Percentiles rank a stretch among this genome's conserved stretches.
Conservation (phyloP, 1,139 yeast species). For the Meyerozyma smithsonii region DNA sequence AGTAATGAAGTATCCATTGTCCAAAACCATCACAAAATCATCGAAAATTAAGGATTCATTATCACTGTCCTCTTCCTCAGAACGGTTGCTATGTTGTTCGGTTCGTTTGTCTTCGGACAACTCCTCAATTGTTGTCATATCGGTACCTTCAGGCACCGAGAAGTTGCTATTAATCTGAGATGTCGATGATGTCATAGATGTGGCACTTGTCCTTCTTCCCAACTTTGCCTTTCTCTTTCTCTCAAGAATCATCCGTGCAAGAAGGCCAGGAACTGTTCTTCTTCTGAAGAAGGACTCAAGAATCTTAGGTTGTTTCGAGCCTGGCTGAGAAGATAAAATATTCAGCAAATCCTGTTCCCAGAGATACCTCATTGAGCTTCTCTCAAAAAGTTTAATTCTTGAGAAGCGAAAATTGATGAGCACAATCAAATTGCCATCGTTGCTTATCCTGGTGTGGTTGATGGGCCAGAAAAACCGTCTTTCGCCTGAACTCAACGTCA, state of each 20-base stretch:
- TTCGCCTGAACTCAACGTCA: conserved; percentile 23
- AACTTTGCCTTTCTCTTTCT: conserved; percentile 13
- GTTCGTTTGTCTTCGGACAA: background rate
- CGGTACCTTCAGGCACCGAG: conserved; percentile 12
- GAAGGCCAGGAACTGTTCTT: conserved; percentile 46
- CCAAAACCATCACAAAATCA: conserved; percentile 32
- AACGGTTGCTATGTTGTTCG: background rate
- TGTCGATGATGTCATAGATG: conserved; percentile 4
- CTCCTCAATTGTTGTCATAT: background rate
- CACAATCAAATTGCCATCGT: conserved; percentile 56
- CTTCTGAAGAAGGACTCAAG: conserved; percentile 58
- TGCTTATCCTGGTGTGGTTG: conserved; percentile 53
- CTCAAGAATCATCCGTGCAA: conserved; percentile 40
- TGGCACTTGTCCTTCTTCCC: conserved; percentile 7
- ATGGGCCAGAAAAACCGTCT: conserved; percentile 63
- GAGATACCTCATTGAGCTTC: conserved; percentile 45
- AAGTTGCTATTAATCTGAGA: conserved; percentile 32
- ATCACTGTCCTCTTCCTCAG: background rate
- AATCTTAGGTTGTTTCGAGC: conserved; percentile 27
- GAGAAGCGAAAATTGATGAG: conserved; percentile 49
- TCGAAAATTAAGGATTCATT: conserved; percentile 5
- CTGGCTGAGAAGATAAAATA: conserved; percentile 20
- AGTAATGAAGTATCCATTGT: conserved; percentile 44
- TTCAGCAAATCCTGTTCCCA: conserved; percentile 40
- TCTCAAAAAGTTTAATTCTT: conserved; percentile 54